Conservation (phyloP, 139 green algal genomes). For the Prasinococcaceae sp. region DNA sequence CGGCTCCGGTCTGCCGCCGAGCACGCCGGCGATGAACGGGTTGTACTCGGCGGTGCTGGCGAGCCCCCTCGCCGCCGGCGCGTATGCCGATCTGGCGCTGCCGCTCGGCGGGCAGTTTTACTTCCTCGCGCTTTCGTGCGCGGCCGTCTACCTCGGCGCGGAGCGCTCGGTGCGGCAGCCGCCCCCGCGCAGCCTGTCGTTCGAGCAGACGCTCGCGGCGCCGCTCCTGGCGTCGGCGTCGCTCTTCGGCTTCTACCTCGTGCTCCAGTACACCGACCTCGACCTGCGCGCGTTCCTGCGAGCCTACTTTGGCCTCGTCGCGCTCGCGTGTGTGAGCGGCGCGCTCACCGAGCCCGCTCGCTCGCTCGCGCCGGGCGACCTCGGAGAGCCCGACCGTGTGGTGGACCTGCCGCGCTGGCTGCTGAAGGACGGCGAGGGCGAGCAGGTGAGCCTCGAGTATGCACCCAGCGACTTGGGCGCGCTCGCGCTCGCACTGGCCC, state of each 20-base stretch:
- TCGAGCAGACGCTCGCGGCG: no score
- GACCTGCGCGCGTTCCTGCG: conserved; percentile 46
- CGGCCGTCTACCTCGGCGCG: no score
- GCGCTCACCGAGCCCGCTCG: neutral
- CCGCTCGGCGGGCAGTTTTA: no score
- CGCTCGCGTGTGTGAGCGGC: conserved; percentile 2
- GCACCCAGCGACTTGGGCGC: conserved; percentile 20
- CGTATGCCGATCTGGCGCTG: no score
- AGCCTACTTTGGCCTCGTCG: conserved; percentile 69
- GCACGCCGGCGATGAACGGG: no score
- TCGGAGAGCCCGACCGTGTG: neutral
- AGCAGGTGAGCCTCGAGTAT: neutral
- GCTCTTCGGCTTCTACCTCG: conserved; percentile 16
- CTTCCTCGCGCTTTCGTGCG: no score
- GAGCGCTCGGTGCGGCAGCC: no score
- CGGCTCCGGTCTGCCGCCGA: no score
- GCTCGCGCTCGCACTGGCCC: conserved; percentile 30
- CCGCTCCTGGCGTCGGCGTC: neutral
- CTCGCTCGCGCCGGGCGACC: neutral
- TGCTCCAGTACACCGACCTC: conserved; percentile 60
- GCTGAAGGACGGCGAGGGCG: neutral
- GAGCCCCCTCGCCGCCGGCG: no score
- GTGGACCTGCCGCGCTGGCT: neutral
- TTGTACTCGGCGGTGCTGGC: no score
- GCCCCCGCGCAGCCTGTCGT: no score